Conservation (phyloP, 106 monocot genomes). For the Iris macrosiphon region DNA sequence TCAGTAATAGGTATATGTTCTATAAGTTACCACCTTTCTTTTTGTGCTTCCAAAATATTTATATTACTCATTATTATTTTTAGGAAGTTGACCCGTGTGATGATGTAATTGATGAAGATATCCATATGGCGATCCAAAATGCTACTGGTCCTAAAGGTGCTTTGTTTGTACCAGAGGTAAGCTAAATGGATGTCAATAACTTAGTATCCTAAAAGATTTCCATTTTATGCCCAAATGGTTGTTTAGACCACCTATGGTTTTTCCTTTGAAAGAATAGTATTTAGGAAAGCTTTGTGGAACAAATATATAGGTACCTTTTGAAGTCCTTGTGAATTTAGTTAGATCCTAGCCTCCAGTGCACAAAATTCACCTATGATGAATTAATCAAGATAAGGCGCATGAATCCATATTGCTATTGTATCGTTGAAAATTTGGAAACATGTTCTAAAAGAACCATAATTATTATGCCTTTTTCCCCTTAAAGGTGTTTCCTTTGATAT, state of each 20-base stretch:
- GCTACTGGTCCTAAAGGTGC: slow-evolving; percentile 97
- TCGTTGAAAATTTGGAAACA: too few species aligned
- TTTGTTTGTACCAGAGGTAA: slow-evolving; percentile 95
- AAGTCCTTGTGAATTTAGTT: slow-evolving; percentile 83
- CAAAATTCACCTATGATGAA: slow-evolving; percentile 95
- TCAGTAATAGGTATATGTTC: too few species aligned
- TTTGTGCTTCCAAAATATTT: too few species aligned
- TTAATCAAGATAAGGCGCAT: slow-evolving; percentile 79
- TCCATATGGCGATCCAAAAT: slow-evolving; percentile 97
- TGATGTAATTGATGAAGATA: slow-evolving; percentile 94
- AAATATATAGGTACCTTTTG: slow-evolving; percentile 84
- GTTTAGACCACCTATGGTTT: too few species aligned
- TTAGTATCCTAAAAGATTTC: too few species aligned
- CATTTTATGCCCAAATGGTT: too few species aligned
- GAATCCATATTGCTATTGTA: not conserved
- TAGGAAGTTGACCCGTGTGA: slow-evolving; percentile 98
- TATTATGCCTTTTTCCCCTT: not conserved
- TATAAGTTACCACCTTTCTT: too few species aligned
- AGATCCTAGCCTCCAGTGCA: slow-evolving; percentile 98
- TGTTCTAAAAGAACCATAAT: too few species aligned
- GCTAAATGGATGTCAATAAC: not conserved
- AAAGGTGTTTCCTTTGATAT: not conserved
- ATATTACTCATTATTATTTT: slow-evolving; percentile 10
- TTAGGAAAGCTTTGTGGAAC: not conserved
- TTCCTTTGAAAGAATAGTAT: not conserved